phyloP scores from a whole-genome alignment of 495 filamentous ascomycete genomes.

The Lophium mytilinum region DNA sequence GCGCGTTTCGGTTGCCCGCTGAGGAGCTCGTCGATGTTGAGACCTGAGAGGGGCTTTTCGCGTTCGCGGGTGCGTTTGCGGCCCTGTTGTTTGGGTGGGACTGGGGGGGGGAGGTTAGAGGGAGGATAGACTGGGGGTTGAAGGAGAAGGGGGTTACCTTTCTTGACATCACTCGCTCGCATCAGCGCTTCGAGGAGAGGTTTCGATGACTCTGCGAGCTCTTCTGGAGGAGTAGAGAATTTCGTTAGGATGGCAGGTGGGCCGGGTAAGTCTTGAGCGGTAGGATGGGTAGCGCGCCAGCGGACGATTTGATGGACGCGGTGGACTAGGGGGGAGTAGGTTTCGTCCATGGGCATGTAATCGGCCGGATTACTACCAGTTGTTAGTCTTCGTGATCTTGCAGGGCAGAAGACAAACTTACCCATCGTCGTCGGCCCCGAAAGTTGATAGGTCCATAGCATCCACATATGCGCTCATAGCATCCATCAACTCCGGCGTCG shows the following conservation, averaged over 20 bases:
- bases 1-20: conserved; percentile 48
- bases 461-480: conserved; percentile 91
- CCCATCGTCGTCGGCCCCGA: conserved; percentile 63
- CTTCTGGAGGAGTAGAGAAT: conserved; percentile 65
- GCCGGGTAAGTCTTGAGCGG: conserved; percentile 57
- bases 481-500: conserved; percentile 58
- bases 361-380: conserved; percentile 53
- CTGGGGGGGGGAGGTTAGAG: conserved; percentile 30
- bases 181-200: conserved; percentile 54
- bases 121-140: conserved; percentile 22
- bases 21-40: conserved; percentile 77
- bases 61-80: conserved; percentile 61
- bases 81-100: conserved; percentile 69
- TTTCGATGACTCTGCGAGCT: conserved; percentile 50
- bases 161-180: conserved; percentile 72
- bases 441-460: conserved; percentile 75
- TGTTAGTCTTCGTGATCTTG: conserved; percentile 27
- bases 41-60: conserved; percentile 80
- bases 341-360: conserved; percentile 71
- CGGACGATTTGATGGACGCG: conserved; percentile 79
- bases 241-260: conserved; percentile 60
- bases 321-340: conserved; percentile 87
- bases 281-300: conserved; percentile 63
- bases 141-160: conserved; percentile 27
- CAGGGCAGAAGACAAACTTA: conserved; percentile 30